Evolutionary conservation across 106 monocot species (phyloP).

Genomic region (Dendrobium nobile): DNA sequence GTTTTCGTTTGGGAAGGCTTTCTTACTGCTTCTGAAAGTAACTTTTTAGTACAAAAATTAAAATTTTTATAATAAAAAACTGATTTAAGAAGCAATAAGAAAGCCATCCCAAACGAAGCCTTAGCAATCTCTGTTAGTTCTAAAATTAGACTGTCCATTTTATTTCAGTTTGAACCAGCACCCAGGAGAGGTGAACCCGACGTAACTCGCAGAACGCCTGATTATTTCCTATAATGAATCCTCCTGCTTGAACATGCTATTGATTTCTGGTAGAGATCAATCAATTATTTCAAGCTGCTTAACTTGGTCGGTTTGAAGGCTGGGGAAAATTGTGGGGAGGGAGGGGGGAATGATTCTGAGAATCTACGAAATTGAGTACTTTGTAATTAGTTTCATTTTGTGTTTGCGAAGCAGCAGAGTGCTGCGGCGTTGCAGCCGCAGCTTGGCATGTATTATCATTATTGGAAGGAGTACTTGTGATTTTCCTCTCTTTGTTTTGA

Average conservation of each 20-base stretch:
- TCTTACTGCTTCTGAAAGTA: no score
- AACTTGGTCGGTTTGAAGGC: neutral
- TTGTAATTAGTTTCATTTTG: conserved; percentile 3
- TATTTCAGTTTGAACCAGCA: conserved; percentile 61
- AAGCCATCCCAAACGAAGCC: no score
- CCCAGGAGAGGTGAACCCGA: conserved; percentile 72
- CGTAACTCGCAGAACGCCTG: conserved; percentile 64
- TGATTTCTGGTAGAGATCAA: neutral
- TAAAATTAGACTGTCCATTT: neutral
- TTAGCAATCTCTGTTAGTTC: no score
- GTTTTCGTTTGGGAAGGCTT: no score
- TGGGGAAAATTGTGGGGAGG: neutral
- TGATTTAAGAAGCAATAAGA: no score
- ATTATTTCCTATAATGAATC: conserved; percentile 49
- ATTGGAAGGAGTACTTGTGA: neutral
- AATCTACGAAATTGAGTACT: neutral
- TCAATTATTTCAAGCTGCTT: neutral
- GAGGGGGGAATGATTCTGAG: neutral
- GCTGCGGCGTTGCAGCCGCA: neutral
- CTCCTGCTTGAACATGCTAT: neutral
- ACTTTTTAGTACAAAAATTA: no score
- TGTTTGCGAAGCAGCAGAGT: neutral
- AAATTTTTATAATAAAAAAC: no score
- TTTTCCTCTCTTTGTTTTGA: neutral
- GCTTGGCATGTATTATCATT: neutral